These are phyloP conservation scores for Rhodocollybia butyracea DNA, from an alignment of 768 basidiomycete species.

Conservation along the genomic window DNA sequence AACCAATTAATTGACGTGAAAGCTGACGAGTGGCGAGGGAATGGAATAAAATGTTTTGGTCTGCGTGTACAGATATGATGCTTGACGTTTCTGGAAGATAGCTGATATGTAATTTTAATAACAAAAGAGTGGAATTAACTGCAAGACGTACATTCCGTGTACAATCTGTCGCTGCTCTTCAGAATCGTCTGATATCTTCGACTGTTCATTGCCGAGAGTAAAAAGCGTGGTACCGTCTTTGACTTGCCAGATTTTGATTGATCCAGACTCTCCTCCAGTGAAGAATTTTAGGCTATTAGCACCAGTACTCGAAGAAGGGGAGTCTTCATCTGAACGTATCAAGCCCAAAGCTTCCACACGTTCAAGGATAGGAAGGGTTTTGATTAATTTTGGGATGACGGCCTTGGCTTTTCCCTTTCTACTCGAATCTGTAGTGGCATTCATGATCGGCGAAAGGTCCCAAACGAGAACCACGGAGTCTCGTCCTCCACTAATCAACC, in stretches of 20 bases:
- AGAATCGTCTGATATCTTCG: slow-evolving; percentile 44
- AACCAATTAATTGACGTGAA: slow-evolving; percentile 86
- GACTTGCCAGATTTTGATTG: slow-evolving; percentile 83
- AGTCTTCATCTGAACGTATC: slow-evolving; percentile 47
- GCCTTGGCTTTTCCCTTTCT: slow-evolving; percentile 47
- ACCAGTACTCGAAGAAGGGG: slow-evolving; percentile 38
- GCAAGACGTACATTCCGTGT: slow-evolving; percentile 67
- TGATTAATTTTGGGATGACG: slow-evolving; percentile 57
- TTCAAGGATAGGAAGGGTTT: slow-evolving; percentile 82
- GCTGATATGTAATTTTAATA: slow-evolving; percentile 36
- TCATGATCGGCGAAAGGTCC: slow-evolving; percentile 58
- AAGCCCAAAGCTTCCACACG: slow-evolving; percentile 86
- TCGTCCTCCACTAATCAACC: slow-evolving; percentile 87
- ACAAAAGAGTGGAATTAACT: slow-evolving; percentile 1
- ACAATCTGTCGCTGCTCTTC: slow-evolving; percentile 86
- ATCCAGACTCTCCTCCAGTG: slow-evolving; percentile 90
- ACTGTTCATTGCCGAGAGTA: slow-evolving; percentile 50
- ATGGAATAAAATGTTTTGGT: slow-evolving; percentile 95
- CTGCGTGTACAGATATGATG: slow-evolving; percentile 84
- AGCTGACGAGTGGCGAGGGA: slow-evolving; percentile 65
- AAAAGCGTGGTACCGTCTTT: slow-evolving; percentile 59
- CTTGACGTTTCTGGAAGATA: slow-evolving; percentile 63
- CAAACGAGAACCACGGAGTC: slow-evolving; percentile 93
- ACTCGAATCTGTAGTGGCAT: slow-evolving; percentile 14
- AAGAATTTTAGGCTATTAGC: slow-evolving; percentile 60